phyloP scores from a whole-genome alignment of 140 eudicot species.

The Flaveria floridana region DNA sequence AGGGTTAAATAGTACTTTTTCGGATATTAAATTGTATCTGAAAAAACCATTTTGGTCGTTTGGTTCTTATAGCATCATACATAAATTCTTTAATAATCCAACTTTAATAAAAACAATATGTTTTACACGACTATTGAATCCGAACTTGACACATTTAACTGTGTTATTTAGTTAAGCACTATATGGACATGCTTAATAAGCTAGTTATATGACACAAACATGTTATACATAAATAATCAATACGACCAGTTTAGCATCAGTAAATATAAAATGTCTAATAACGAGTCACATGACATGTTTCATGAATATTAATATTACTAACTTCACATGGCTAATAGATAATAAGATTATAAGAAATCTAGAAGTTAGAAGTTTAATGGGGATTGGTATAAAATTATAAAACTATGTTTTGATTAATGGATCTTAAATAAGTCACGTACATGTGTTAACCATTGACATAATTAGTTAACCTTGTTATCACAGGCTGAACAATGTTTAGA shows the following conservation, averaged over 20 bases:
- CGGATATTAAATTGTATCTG: background rate
- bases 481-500: too few species aligned
- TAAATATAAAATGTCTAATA: too few species aligned
- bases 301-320: background rate
- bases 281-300: background rate
- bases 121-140: background rate
- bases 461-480: too few species aligned
- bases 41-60: background rate
- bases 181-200: background rate
- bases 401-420: too few species aligned
- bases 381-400: too few species aligned
- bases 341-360: too few species aligned
- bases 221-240: background rate
- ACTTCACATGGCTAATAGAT: background rate
- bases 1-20: background rate
- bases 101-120: too few species aligned
- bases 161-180: background rate
- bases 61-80: background rate
- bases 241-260: too few species aligned
- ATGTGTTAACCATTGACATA: too few species aligned
- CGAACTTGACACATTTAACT: too few species aligned
- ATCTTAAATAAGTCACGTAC: too few species aligned
- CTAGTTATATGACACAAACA: background rate
- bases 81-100: too few species aligned
- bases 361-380: background rate